Percentiles rank a stretch among this genome's conserved stretches.
Evolutionary conservation across 2,329 filamentous ascomycete species (phyloP).

Genomic region (Xylariaceae sp.): DNA sequence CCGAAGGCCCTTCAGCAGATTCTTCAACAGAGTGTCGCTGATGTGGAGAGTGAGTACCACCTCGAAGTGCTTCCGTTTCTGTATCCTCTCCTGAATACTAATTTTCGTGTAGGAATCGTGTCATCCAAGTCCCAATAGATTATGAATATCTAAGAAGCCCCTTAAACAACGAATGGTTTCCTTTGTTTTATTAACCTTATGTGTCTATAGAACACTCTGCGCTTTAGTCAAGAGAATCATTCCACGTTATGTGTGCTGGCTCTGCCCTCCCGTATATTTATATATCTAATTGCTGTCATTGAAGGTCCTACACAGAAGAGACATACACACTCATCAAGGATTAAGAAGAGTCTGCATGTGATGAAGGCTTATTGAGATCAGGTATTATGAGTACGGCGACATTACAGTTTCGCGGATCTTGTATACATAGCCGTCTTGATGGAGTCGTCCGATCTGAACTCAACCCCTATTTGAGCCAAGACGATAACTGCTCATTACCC

Average conservation of each 20-base stretch:
- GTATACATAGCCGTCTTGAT: not conserved
- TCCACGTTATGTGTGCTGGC: conserved; percentile 13
- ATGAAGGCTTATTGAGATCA: not conserved
- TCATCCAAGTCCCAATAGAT: conserved; percentile 59
- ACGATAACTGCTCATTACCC: not conserved
- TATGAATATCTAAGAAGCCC: conserved; percentile 31
- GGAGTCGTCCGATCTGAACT: not conserved
- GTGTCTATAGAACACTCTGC: conserved; percentile 56
- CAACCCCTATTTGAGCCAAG: not conserved
- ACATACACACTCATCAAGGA: not conserved
- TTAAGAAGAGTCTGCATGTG: not conserved
- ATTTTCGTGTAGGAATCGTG: conserved; percentile 50
- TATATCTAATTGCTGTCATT: not conserved
- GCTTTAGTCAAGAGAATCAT: conserved; percentile 49
- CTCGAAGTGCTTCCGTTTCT: too few species aligned
- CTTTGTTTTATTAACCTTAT: conserved; percentile 45
- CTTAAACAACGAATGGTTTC: conserved; percentile 38
- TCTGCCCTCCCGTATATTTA: not conserved
- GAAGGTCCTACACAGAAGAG: conserved; percentile 1
- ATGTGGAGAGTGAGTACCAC: conserved; percentile 76
- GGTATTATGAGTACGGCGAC: not conserved
- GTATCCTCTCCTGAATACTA: conserved; percentile 28
- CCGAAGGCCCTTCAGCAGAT: conserved; percentile 97
- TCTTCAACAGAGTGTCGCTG: conserved; percentile 89
- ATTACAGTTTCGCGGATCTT: not conserved